A percentile compares a stretch with the other conserved stretches of the same genome.
Evolutionary conservation across 345 rosid genomes (phyloP).

Genomic region (Firmiana major): DNA sequence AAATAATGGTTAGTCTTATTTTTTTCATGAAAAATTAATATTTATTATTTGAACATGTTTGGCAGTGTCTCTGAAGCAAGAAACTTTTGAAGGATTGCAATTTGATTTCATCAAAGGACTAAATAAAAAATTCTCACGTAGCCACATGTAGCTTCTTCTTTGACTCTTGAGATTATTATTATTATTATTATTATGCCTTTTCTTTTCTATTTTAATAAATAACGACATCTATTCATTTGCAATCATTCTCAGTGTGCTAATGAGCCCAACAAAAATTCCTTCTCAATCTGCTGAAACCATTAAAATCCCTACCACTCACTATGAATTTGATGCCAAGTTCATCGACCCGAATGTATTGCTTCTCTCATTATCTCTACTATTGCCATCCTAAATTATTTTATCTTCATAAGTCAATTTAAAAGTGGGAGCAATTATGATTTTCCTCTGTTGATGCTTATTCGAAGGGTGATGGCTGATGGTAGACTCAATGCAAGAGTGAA

Average conservation of each 20-base stretch:
- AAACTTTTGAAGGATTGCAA: constrained; percentile 89
- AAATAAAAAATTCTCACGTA: constrained; percentile 78
- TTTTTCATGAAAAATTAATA: not conserved
- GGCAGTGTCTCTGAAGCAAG: constrained; percentile 96
- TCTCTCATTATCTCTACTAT: not conserved
- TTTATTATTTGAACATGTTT: constrained; percentile 19
- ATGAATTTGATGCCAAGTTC: constrained; percentile 93
- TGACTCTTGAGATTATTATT: too few relatives aligned
- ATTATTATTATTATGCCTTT: not conserved
- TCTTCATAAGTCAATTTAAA: not conserved
- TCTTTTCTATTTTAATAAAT: constrained; percentile 4
- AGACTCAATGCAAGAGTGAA: constrained; percentile 83
- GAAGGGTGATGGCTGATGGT: constrained; percentile 90
- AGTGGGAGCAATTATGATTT: constrained; percentile 5
- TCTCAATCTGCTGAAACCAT: constrained; percentile 81
- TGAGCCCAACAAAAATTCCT: constrained; percentile 94
- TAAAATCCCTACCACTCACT: constrained; percentile 83
- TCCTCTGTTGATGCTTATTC: constrained; percentile 80
- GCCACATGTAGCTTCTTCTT: constrained; percentile 60
- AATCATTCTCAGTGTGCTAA: constrained; percentile 56
- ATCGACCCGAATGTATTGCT: constrained; percentile 61
- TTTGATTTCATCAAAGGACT: constrained; percentile 90
- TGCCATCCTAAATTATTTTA: not conserved
- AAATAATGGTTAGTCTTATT: not conserved
- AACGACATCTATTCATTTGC: constrained; percentile 5